Conservation (phyloP, 2,329 filamentous ascomycete species). For the Fusarium sp. region DNA sequence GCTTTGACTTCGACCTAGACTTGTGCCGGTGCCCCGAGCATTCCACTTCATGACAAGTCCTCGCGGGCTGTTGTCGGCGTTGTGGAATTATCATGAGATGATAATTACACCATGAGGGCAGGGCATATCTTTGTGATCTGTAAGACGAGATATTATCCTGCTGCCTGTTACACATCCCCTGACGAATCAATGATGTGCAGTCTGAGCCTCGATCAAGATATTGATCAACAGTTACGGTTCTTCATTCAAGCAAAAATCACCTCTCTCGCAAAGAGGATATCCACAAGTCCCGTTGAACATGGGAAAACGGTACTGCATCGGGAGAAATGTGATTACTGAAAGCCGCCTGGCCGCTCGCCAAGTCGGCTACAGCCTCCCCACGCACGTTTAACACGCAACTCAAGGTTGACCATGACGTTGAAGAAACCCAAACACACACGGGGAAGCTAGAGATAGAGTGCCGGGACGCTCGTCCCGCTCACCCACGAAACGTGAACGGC, state of each 20-base stretch:
- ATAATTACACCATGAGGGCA: background rate
- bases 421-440: background rate
- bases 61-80: background rate
- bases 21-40: background rate
- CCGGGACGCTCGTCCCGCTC: background rate
- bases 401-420: background rate
- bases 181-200: background rate
- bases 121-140: background rate
- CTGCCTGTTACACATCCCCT: background rate
- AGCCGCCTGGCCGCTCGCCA: background rate
- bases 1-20: background rate
- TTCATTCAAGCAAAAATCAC: background rate
- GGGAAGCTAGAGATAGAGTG: background rate
- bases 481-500: background rate
- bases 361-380: background rate
- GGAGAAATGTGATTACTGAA: background rate
- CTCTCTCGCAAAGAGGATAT: background rate
- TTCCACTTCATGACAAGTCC: background rate
- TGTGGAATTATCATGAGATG: background rate
- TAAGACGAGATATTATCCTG: background rate
- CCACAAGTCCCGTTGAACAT: background rate
- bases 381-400: background rate
- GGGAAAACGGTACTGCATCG: background rate
- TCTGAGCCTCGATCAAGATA: background rate
- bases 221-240: background rate